These are phyloP conservation scores for Theileria sp. DNA, from an alignment of 169 alveolate genomes.

Conservation along the genomic window DNA sequence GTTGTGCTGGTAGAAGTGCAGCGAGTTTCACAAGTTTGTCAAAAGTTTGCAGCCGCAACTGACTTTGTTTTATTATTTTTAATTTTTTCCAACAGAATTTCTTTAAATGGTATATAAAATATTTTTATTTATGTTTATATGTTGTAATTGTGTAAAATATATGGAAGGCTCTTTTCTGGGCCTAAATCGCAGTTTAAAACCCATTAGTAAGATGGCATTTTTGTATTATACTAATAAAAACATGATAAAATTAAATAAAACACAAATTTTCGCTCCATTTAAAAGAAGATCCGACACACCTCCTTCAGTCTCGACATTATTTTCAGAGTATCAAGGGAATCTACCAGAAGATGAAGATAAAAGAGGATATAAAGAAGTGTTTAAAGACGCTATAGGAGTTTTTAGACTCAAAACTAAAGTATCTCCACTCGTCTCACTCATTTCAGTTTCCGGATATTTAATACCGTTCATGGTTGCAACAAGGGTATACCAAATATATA, in stretches of 20 bases:
- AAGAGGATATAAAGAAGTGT: not conserved
- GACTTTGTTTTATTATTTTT: not conserved
- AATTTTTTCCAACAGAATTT: not conserved
- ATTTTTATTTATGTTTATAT: not conserved
- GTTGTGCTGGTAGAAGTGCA: constrained; percentile 22
- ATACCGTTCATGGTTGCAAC: constrained; percentile 49
- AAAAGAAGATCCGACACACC: not conserved
- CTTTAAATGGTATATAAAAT: not conserved
- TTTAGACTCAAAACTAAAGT: constrained; percentile 26
- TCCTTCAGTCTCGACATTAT: not conserved
- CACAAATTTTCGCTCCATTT: not conserved
- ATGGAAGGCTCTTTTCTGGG: not conserved
- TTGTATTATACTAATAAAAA: not conserved
- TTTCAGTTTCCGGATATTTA: constrained; percentile 51
- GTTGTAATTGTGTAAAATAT: not conserved
- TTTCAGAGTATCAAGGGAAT: not conserved
- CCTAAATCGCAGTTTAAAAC: not conserved
- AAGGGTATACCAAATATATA: constrained; percentile 31
- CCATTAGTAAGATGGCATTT: not conserved
- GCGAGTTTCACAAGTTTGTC: constrained; percentile 9
- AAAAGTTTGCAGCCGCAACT: not conserved
- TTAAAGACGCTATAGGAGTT: not conserved
- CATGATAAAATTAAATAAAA: not conserved
- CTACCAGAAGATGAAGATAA: not conserved
- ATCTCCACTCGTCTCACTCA: constrained; percentile 37